Percentiles rank a stretch among this genome's conserved stretches.
phyloP scores from a whole-genome alignment of 441 rosid genomes.

The Geranium incanum region DNA sequence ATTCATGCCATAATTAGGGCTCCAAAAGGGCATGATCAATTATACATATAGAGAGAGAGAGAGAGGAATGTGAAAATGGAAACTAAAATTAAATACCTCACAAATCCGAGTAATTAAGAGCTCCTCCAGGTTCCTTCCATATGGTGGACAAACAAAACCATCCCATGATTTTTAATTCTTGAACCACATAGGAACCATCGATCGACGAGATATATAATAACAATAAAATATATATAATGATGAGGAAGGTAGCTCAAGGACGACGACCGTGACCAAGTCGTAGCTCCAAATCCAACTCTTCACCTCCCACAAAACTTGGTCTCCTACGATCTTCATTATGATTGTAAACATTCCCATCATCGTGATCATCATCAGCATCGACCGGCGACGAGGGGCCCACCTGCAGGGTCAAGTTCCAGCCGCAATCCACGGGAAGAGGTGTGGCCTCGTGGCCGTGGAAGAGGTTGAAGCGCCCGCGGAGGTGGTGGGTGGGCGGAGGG shows the following conservation, averaged over 20 bases:
- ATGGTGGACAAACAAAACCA: neutral
- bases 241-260: neutral
- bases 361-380: neutral
- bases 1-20: too few relatives aligned
- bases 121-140: too few relatives aligned
- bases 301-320: conserved; percentile 20
- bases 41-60: too few relatives aligned
- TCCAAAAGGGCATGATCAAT: too few relatives aligned
- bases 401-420: conserved; percentile 20
- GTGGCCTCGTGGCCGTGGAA: neutral
- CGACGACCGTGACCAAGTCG: conserved; percentile 33
- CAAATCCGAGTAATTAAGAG: too few relatives aligned
- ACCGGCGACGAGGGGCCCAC: conserved; percentile 19
- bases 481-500: neutral
- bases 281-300: conserved; percentile 39
- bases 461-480: too few relatives aligned
- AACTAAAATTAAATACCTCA: too few relatives aligned
- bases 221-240: too few relatives aligned
- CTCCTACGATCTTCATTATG: neutral
- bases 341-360: conserved; percentile 3
- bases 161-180: neutral
- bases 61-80: too few relatives aligned
- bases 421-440: conserved; percentile 18
- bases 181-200: neutral
- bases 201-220: neutral